phyloP scores from a whole-genome alignment of 352 stramenopile species.

The Globisporangium irregulare region DNA sequence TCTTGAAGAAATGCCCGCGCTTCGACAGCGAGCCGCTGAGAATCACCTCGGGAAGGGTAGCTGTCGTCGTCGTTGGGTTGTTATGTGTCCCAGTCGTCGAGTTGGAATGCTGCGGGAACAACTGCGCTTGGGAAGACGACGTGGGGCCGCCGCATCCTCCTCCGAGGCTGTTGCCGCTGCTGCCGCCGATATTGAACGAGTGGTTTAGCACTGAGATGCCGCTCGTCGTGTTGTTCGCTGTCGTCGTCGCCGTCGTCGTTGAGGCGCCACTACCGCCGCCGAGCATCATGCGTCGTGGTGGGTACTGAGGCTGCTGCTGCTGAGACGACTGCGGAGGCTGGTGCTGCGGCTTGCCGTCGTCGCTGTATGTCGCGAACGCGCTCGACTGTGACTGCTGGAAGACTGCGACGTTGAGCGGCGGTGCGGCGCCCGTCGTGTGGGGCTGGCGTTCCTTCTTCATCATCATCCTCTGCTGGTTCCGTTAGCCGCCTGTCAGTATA shows the following conservation, averaged over 20 bases:
- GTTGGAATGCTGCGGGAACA: background rate
- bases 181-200: constrained; percentile 9
- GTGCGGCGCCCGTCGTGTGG: constrained; percentile 6
- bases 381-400: constrained; percentile 17
- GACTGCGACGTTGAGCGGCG: constrained; percentile 18
- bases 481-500: background rate
- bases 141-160: background rate
- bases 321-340: background rate
- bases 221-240: background rate
- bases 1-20: constrained; percentile 73
- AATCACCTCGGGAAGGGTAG: constrained; percentile 32
- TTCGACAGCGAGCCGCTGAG: constrained; percentile 62
- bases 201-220: constrained; percentile 12
- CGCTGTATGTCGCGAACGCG: constrained; percentile 6
- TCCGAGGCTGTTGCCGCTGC: background rate
- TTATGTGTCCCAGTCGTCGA: background rate
- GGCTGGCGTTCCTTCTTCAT: background rate
- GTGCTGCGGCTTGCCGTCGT: constrained; percentile 18
- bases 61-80: background rate
- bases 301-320: background rate
- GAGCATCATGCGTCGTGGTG: constrained; percentile 8
- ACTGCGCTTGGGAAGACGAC: background rate
- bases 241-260: background rate
- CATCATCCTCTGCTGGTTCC: background rate
- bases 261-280: background rate